phyloP scores from a whole-genome alignment of 1,284 basidiomycete species.

The Cyathus olla region DNA sequence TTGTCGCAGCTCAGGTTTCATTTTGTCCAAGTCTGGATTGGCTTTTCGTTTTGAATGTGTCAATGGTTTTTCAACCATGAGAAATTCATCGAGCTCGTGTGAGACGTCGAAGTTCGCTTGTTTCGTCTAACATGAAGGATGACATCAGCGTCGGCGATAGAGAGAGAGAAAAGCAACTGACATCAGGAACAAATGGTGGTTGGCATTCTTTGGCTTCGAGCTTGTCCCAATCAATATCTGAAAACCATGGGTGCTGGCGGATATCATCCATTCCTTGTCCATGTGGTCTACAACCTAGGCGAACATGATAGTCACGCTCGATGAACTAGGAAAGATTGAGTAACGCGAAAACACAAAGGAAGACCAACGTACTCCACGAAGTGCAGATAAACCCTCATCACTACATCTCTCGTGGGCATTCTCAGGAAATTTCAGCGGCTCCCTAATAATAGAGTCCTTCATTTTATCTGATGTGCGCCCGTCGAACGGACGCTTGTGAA shows the following conservation, averaged over 20 bases:
- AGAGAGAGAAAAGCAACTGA: constrained; percentile 51
- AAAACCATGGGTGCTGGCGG: constrained; percentile 89
- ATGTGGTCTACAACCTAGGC: constrained; percentile 84
- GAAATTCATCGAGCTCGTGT: constrained; percentile 96
- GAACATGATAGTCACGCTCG: constrained; percentile 83
- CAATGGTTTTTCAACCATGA: constrained; percentile 96
- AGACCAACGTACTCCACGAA: constrained; percentile 59
- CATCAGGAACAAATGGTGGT: constrained; percentile 93
- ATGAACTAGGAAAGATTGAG: constrained; percentile 70
- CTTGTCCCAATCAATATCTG: constrained; percentile 82
- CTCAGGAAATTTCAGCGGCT: constrained; percentile 73
- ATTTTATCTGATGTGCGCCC: constrained; percentile 89
- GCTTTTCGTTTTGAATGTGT: constrained; percentile 93
- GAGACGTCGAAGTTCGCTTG: constrained; percentile 98
- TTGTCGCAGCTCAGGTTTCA: constrained; percentile 91
- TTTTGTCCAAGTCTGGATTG: constrained; percentile 85
- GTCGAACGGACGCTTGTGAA: constrained; percentile 90
- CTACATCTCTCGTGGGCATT: constrained; percentile 58
- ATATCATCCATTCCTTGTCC: constrained; percentile 81
- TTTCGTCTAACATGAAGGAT: constrained; percentile 69
- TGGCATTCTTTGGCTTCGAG: constrained; percentile 81
- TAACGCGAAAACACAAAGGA: constrained; percentile 1
- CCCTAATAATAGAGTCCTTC: constrained; percentile 83
- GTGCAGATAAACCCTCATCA: constrained; percentile 50
- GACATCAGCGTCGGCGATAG: background rate